Conservation (phyloP, 352 stramenopile species). For the Phytophthora litchii region DNA sequence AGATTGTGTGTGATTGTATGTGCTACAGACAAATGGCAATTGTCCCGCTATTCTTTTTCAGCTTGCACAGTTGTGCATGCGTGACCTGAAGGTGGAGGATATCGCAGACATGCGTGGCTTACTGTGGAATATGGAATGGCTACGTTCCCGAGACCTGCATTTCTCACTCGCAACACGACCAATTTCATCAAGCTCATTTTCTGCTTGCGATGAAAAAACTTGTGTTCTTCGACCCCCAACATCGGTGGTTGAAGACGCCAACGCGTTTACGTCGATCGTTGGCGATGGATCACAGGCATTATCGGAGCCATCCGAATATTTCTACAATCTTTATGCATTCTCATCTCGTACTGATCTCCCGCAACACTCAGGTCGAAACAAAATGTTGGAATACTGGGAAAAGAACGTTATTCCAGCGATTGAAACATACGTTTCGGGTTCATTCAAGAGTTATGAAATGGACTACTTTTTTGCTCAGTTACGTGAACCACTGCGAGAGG, state of each 20-base stretch:
- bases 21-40: conserved; percentile 59
- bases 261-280: not conserved
- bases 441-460: conserved; percentile 89
- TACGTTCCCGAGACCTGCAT: conserved; percentile 45
- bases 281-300: conserved; percentile 12
- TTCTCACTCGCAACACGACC: conserved; percentile 52
- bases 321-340: conserved; percentile 79
- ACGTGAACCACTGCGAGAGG: conserved; percentile 75
- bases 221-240: conserved; percentile 29
- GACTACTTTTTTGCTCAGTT: conserved; percentile 88
- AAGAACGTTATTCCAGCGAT: conserved; percentile 87
- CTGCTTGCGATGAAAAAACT: conserved; percentile 40
- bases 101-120: conserved; percentile 42
- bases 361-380: conserved; percentile 76
- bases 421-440: conserved; percentile 79
- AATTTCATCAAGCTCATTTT: conserved; percentile 45
- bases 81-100: conserved; percentile 41
- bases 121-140: conserved; percentile 54
- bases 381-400: conserved; percentile 85
- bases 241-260: conserved; percentile 17
- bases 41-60: conserved; percentile 63
- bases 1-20: not conserved
- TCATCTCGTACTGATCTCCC: conserved; percentile 64
- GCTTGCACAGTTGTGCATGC: conserved; percentile 61
- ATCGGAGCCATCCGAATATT: conserved; percentile 46